phyloP scores from a whole-genome alignment of 352 stramenopile genomes.

The Globisporangium viniferum region DNA sequence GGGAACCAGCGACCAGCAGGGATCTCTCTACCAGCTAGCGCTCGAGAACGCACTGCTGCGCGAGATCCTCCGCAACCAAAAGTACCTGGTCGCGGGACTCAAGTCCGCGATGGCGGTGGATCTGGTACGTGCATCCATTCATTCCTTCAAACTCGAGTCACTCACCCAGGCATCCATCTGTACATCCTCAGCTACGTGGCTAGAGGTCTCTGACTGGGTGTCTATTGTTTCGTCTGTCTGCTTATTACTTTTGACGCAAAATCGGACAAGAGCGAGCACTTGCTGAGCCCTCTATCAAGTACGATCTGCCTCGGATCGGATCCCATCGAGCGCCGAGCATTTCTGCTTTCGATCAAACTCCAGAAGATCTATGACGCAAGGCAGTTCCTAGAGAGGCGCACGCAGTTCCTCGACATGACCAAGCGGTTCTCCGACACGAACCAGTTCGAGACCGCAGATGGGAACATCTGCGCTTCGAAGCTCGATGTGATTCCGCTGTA shows the following conservation, averaged over 20 bases:
- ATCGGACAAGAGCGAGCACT: neutral
- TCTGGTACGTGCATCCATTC: neutral
- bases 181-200: neutral
- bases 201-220: neutral
- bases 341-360: neutral
- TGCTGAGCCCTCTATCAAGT: neutral
- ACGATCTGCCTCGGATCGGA: neutral
- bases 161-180: too few relatives aligned
- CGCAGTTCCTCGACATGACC: slow-evolving; percentile 16
- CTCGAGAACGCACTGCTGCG: neutral
- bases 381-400: slow-evolving; percentile 26
- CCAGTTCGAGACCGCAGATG: slow-evolving; percentile 20
- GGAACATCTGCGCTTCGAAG: slow-evolving; percentile 7
- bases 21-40: neutral
- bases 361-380: slow-evolving; percentile 3
- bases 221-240: too few relatives aligned
- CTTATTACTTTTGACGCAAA: too few relatives aligned
- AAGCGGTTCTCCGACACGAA: slow-evolving; percentile 31
- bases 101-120: neutral
- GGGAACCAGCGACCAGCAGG: neutral
- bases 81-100: neutral
- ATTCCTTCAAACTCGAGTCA: neutral
- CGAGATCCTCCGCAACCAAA: neutral
- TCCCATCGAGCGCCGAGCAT: neutral
- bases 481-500: slow-evolving; percentile 27